Base-by-base conservation (phyloP, 2,329 filamentous ascomycete genomes). In the Paraphoma sp. region DNA sequence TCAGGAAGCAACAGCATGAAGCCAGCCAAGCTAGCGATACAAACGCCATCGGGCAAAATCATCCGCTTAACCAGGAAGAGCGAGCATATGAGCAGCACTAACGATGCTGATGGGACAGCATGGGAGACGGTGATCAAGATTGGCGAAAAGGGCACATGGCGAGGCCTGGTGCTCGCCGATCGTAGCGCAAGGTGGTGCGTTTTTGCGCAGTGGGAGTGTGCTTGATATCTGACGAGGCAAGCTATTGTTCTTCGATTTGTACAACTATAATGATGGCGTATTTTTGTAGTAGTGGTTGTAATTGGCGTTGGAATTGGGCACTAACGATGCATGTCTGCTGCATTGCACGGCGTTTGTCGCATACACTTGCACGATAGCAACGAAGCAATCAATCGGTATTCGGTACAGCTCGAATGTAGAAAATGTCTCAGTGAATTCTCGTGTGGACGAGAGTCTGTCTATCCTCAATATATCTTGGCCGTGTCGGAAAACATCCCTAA, bases 81-180 rank as follows among this genome's bases (percentile, higher is more conserved):
- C 67, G 89, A 92, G 62, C 83, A 84, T 68, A 84, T 83, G 71
- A 82, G 80, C 58, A 73, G 62, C 55, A 72, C 60, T 44, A 82
- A 83, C 2, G 89, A 89, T 51, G 87, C 87, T 41, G 87, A 92
- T 63, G 90, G 90, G 16, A 90, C 88, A 41, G 88, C 86, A 5
- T 96, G 92, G 91, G 92, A 95, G 80, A 95, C 92, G 6, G 92
- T 94, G 47, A 93, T 96, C 79, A 96, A 96, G 79, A 92, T 92
- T 78, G 90, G 89, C 0, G 92, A 96, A 79, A 84, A 86, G 59
- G 92, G 92, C 2, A 85, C 88, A 14, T 96, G 92, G 91, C 84
- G 92, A 62, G 91, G 90, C 1, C 78, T 96, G 58, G 92, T 96
- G 43, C 81, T 95, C 54, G 92, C 92, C 6, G 92, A 96, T 78